Conservation (phyloP, 768 basidiomycete genomes). For the Asterophora lycoperdoides region DNA sequence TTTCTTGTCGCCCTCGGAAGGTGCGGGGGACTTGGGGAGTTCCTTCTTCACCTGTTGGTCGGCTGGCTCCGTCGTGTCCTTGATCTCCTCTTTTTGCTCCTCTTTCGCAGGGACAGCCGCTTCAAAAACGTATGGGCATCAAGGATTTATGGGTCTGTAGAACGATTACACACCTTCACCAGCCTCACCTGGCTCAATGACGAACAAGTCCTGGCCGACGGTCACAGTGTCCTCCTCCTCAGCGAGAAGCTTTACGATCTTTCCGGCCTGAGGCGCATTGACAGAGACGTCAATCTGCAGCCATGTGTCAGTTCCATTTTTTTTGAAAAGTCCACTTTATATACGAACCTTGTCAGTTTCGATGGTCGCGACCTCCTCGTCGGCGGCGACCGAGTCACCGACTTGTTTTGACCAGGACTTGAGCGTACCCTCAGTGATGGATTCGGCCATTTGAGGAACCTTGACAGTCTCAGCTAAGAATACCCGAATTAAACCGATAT, state of each 20-base stretch:
- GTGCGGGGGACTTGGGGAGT: slow-evolving; percentile 39
- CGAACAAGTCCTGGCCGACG: slow-evolving; percentile 92
- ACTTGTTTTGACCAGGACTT: slow-evolving; percentile 93
- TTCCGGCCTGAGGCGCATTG: slow-evolving; percentile 87
- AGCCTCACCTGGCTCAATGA: slow-evolving; percentile 78
- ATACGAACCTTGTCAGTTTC: slow-evolving; percentile 92
- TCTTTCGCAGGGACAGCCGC: slow-evolving; percentile 30
- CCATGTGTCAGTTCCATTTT: slow-evolving; percentile 5
- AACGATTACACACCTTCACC: slow-evolving; percentile 35
- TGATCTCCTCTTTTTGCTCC: slow-evolving; percentile 28
- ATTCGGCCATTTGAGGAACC: slow-evolving; percentile 97
- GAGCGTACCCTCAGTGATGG: slow-evolving; percentile 95
- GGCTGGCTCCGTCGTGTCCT: slow-evolving; percentile 41
- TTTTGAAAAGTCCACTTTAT: background rate
- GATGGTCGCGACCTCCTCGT: slow-evolving; percentile 97
- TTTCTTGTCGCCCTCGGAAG: slow-evolving; percentile 33
- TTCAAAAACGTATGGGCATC: background rate
- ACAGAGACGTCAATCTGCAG: slow-evolving; percentile 93
- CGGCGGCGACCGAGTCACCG: slow-evolving; percentile 84
- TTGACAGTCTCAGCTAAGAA: slow-evolving; percentile 82
- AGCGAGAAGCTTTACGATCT: slow-evolving; percentile 80
- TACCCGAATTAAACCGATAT: background rate
- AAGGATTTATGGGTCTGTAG: background rate
- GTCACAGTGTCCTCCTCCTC: slow-evolving; percentile 91
- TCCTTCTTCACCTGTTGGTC: slow-evolving; percentile 47